Percentiles rank a stretch among this genome's conserved stretches.
Conservation (phyloP, 176 grass and related monocot species). For the Musa itinerans region DNA sequence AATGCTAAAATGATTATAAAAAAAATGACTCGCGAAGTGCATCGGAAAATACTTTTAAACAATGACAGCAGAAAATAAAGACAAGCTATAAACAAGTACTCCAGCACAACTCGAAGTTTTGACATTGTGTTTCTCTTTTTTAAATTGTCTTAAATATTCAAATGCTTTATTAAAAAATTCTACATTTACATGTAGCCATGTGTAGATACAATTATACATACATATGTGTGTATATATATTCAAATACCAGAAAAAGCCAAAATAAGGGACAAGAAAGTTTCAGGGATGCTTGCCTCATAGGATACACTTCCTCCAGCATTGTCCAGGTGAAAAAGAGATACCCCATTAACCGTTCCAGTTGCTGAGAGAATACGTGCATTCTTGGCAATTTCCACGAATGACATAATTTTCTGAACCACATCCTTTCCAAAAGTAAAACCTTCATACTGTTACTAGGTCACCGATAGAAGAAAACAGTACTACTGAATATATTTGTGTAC, state of each 20-base stretch:
- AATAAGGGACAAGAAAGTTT: neutral
- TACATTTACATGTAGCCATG: too few relatives aligned
- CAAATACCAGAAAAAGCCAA: neutral
- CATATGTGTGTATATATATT: neutral
- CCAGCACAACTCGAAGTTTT: too few relatives aligned
- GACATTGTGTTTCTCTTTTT: too few relatives aligned
- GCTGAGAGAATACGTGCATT: slow-evolving; percentile 38
- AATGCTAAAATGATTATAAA: too few relatives aligned
- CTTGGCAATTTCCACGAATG: slow-evolving; percentile 20
- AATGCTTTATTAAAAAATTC: too few relatives aligned
- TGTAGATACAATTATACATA: neutral
- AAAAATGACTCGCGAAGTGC: too few relatives aligned
- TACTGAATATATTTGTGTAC: neutral
- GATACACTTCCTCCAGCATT: slow-evolving; percentile 27
- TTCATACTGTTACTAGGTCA: slow-evolving; percentile 6
- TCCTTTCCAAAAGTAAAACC: slow-evolving; percentile 23
- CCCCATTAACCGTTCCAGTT: slow-evolving; percentile 26
- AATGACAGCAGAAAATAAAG: too few relatives aligned
- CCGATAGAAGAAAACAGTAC: slow-evolving; percentile 1
- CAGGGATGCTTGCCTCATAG: slow-evolving; percentile 23
- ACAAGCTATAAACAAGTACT: too few relatives aligned
- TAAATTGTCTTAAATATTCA: too few relatives aligned
- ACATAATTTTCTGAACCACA: slow-evolving; percentile 32
- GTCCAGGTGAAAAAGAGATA: slow-evolving; percentile 37
- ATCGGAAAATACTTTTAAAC: too few relatives aligned